phyloP scores from a whole-genome alignment of 768 basidiomycete genomes.

The Tremella fuciformis region DNA sequence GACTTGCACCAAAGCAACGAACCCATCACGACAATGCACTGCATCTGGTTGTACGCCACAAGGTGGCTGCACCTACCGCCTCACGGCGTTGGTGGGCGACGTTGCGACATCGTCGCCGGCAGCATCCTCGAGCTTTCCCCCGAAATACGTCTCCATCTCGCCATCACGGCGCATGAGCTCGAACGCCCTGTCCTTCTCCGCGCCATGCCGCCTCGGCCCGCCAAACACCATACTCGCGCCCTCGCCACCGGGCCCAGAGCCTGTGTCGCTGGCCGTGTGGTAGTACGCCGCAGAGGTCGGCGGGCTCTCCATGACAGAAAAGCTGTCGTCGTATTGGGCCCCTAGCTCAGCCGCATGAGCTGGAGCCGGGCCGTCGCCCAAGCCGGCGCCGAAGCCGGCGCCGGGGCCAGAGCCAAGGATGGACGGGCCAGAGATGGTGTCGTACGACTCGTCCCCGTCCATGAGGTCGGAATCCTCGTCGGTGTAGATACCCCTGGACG shows the following conservation, averaged over 20 bases:
- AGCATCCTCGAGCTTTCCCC: constrained; percentile 46
- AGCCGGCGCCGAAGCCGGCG: background rate
- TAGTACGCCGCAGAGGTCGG: background rate
- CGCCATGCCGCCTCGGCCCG: constrained; percentile 4
- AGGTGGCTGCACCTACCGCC: too few relatives aligned
- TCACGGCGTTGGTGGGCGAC: background rate
- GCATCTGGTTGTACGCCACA: background rate
- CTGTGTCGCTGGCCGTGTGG: background rate
- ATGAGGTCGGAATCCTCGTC: constrained; percentile 11
- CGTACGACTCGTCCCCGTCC: constrained; percentile 31
- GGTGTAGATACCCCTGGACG: background rate
- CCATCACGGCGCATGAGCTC: constrained; percentile 39
- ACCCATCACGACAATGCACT: background rate
- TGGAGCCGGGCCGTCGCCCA: too few relatives aligned
- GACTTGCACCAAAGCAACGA: too few relatives aligned
- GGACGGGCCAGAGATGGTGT: constrained; percentile 11
- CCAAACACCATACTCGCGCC: constrained; percentile 9
- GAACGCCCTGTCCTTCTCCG: constrained; percentile 18
- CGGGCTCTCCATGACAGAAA: background rate
- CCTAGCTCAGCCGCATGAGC: background rate
- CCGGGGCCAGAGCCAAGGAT: constrained; percentile 3
- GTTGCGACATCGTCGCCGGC: constrained; percentile 2
- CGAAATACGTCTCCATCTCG: constrained; percentile 49
- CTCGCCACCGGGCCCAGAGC: background rate
- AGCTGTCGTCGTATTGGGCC: constrained; percentile 6